These are phyloP conservation scores for Sporothrix curviconia DNA, from an alignment of 2,329 filamentous ascomycete genomes.

Conservation along the genomic window DNA sequence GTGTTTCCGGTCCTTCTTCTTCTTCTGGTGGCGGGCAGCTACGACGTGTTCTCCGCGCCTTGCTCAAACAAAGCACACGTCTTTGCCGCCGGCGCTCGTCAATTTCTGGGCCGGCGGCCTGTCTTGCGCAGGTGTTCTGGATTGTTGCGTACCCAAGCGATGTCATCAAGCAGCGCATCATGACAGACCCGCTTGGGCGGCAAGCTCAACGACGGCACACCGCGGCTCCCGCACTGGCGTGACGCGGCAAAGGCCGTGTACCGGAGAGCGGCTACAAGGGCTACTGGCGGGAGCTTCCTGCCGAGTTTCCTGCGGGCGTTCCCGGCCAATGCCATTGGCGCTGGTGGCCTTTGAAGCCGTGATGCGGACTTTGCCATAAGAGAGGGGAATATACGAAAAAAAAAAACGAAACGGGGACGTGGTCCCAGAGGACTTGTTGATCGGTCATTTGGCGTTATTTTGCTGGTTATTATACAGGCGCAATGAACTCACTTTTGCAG, in stretches of 20 bases:
- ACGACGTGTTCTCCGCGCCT: slow-evolving; percentile 74
- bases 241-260: slow-evolving; percentile 74
- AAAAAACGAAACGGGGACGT: background rate
- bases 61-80: slow-evolving; percentile 60
- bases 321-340: slow-evolving; percentile 90
- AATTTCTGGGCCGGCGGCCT: slow-evolving; percentile 98
- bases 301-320: slow-evolving; percentile 93
- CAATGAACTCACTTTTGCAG: too few relatives aligned
- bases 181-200: slow-evolving; percentile 88
- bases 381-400: background rate
- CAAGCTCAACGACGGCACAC: slow-evolving; percentile 57
- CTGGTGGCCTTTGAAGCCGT: slow-evolving; percentile 89
- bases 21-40: slow-evolving; percentile 98
- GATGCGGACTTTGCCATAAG: slow-evolving; percentile 59
- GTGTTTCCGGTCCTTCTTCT: slow-evolving; percentile 91
- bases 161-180: slow-evolving; percentile 91
- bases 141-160: slow-evolving; percentile 84
- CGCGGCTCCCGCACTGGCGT: slow-evolving; percentile 67
- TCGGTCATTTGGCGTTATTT: background rate
- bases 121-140: slow-evolving; percentile 93
- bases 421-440: background rate
- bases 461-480: background rate
- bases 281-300: slow-evolving; percentile 87
- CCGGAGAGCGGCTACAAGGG: slow-evolving; percentile 68
- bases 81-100: slow-evolving; percentile 67